Conservation (phyloP, 768 basidiomycete species). For the Paxillus ammoniavirescens region DNA sequence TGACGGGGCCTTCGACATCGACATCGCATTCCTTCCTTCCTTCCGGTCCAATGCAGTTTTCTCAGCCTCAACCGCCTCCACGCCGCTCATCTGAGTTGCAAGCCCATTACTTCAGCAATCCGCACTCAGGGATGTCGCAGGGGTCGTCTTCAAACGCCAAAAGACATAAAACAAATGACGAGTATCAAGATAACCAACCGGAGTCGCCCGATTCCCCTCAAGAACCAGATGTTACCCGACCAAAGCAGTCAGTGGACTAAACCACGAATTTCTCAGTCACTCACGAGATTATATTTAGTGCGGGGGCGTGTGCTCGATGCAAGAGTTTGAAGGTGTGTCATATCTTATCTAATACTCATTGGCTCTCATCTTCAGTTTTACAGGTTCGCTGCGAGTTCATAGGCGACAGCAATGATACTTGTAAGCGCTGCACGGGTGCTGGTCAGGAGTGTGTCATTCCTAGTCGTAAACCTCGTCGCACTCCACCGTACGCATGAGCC, state of each 20-base stretch:
- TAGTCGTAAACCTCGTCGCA: conserved; percentile 78
- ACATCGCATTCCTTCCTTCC: conserved; percentile 17
- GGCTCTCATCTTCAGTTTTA: conserved; percentile 13
- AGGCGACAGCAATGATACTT: conserved; percentile 61
- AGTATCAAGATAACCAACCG: conserved; percentile 11
- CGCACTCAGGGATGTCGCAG: background rate
- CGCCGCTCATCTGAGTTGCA: conserved; percentile 29
- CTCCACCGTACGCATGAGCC: conserved; percentile 62
- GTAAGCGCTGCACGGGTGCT: conserved; percentile 70
- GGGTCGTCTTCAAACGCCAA: conserved; percentile 12
- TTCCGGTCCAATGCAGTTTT: conserved; percentile 31
- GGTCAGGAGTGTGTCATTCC: conserved; percentile 76
- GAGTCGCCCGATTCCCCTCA: conserved; percentile 19
- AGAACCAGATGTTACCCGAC: conserved; percentile 18
- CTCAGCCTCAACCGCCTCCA: conserved; percentile 27
- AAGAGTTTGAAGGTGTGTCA: conserved; percentile 49
- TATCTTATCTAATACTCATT: background rate
- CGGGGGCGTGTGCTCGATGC: conserved; percentile 71
- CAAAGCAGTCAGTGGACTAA: conserved; percentile 21
- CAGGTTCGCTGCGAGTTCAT: conserved; percentile 79
- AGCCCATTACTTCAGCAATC: conserved; percentile 21
- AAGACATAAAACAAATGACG: conserved; percentile 21
- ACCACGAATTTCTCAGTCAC: background rate
- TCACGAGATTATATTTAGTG: conserved; percentile 24
- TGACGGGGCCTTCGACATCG: conserved; percentile 4